Conservation (phyloP, 768 basidiomycete species). For the Pleurotus salmoneostramineus region DNA sequence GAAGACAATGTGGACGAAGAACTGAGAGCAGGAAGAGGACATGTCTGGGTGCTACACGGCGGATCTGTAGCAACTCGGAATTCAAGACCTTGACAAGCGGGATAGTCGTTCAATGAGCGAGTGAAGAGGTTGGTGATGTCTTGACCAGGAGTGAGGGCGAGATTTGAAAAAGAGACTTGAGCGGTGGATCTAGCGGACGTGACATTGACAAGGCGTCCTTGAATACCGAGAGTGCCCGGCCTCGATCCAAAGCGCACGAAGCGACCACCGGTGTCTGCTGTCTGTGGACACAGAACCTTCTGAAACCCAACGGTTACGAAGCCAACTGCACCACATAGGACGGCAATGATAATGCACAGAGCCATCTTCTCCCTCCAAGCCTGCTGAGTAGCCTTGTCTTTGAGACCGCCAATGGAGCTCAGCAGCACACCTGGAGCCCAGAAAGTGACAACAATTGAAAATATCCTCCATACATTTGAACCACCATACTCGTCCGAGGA, state of each 20-base stretch:
- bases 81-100: conserved; percentile 55
- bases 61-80: conserved; percentile 71
- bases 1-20: conserved; percentile 48
- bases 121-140: conserved; percentile 89
- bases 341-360: conserved; percentile 79
- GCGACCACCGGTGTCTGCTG: conserved; percentile 33
- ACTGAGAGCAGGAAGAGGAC: conserved; percentile 64
- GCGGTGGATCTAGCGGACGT: conserved; percentile 46
- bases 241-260: conserved; percentile 55
- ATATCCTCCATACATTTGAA: conserved; percentile 73
- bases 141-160: conserved; percentile 64
- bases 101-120: conserved; percentile 62
- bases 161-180: conserved; percentile 53
- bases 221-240: conserved; percentile 67
- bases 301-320: conserved; percentile 95
- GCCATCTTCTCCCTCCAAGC: conserved; percentile 99
- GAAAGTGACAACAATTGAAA: conserved; percentile 76
- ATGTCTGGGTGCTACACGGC: conserved; percentile 63
- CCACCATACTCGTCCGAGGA: conserved; percentile 35
- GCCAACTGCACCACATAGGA: conserved; percentile 77
- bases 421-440: conserved; percentile 87
- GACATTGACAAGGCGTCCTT: conserved; percentile 76
- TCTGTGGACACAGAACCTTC: conserved; percentile 82
- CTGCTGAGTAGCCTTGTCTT: conserved; percentile 71
- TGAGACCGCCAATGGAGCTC: conserved; percentile 71